Base-by-base conservation (phyloP, 257 asterid species). In the Salvia rosmarinus region DNA sequence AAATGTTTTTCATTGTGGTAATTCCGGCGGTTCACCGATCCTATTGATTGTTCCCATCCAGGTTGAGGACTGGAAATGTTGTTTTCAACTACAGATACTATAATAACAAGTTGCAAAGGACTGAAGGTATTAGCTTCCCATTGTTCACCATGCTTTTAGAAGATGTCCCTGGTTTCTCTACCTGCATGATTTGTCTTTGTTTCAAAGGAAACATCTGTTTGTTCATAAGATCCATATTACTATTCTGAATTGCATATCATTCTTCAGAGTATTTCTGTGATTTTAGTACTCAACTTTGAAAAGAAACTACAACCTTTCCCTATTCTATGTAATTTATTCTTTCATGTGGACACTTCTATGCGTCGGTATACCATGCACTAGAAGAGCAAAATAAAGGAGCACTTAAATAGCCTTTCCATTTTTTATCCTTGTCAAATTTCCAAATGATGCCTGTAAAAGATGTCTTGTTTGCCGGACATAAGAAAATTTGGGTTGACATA, bases 61-160 rank as follows among this genome's bases (percentile, higher is more conserved):
- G 99, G 97, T 88, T 95, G 86, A 90, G 99, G 89, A 78, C 85
- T 56, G 98, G 99, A 68, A 95, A 95, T 84, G 98, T 95, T 61
- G 83, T 95, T 76, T 95, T 91, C 95, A 88, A 91, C 85, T 95
- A 91, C 84, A 84, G 79, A 81, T 95, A 91, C 82, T 90, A 90
- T 73, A 82, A 88, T 85, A 89, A 88, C 79, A 87, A 83, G 89
- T 74, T 90, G 87, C 97, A 89, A 82, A 85, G 91, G 79, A 95
- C 97, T 61, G 99, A 95, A 91, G 99, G 99, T 95, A 90, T 77
- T 64, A 74, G 49, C 52, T 55, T 72, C 16, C 20, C 50, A 34
- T 62, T 76, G 40, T 50, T 56, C 72, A 35, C 13, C 58, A 46
- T 58, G 76, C 71, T 57, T 64, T 12, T 25, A 49, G 42, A 70